Conservation (phyloP, 225 moss, liverwort and hornwort genomes). For the Bryum argenteum region DNA sequence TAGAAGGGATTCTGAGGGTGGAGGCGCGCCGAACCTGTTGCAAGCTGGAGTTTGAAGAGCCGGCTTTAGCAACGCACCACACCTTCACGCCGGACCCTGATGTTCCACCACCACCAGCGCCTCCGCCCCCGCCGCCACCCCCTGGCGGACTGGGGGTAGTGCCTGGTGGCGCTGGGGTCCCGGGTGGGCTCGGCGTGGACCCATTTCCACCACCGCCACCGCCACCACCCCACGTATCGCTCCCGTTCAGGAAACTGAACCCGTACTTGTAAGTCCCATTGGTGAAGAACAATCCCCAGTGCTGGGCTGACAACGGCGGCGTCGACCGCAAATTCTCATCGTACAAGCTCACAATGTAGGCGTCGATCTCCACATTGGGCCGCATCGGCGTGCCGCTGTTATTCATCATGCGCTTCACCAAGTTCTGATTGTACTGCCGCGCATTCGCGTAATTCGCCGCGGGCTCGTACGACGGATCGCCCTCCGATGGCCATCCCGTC, state of each 20-base stretch:
- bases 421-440: conserved; percentile 65
- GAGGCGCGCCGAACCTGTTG: conserved; percentile 39
- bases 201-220: not conserved
- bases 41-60: conserved; percentile 22
- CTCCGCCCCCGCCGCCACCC: not conserved
- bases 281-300: conserved; percentile 52
- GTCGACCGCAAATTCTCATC: conserved; percentile 50
- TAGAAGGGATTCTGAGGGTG: too few relatives aligned
- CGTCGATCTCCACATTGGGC: conserved; percentile 46
- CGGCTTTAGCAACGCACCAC: conserved; percentile 49
- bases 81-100: not conserved
- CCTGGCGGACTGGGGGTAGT: not conserved
- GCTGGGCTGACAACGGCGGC: conserved; percentile 40
- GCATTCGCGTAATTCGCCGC: conserved; percentile 68
- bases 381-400: conserved; percentile 71
- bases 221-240: not conserved
- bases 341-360: conserved; percentile 67
- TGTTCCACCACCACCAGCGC: not conserved
- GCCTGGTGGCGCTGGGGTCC: conserved; percentile 3
- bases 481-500: conserved; percentile 87
- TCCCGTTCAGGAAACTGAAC: conserved; percentile 49
- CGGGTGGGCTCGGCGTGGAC: not conserved
- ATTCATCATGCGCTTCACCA: conserved; percentile 57
- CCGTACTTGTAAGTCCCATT: conserved; percentile 55
- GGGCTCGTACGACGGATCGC: conserved; percentile 52